phyloP scores from a whole-genome alignment of 1,139 yeast genomes.

The Hansenula lynferdii region DNA sequence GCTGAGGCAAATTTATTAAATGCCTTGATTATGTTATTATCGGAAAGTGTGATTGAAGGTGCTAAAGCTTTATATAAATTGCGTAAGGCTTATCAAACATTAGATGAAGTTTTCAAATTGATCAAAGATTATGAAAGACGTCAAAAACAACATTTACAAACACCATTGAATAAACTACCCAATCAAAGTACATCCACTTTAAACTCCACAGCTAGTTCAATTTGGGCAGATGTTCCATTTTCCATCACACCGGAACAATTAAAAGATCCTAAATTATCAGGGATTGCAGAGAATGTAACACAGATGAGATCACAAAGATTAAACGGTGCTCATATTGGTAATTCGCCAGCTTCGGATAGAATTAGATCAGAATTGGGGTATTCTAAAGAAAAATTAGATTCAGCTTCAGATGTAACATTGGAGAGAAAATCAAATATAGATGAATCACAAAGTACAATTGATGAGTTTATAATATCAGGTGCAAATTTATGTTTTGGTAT shows the following conservation, averaged over 20 bases:
- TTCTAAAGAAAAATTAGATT: conserved; percentile 5
- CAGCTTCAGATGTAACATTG: background rate
- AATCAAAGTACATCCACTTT: conserved; percentile 23
- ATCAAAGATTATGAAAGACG: conserved; percentile 26
- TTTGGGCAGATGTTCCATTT: conserved; percentile 39
- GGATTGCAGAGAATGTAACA: conserved; percentile 52
- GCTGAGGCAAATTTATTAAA: conserved; percentile 85
- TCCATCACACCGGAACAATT: conserved; percentile 34
- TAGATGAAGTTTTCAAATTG: conserved; percentile 66
- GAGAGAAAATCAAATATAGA: conserved; percentile 7
- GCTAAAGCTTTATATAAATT: conserved; percentile 86
- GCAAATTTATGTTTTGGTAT: conserved; percentile 91
- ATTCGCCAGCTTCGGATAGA: conserved; percentile 38
- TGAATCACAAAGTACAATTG: conserved; percentile 54
- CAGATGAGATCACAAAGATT: conserved; percentile 60
- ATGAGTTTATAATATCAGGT: conserved; percentile 90
- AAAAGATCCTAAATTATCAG: conserved; percentile 46
- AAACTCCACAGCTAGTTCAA: conserved; percentile 16
- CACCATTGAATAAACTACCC: background rate
- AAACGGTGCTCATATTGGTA: conserved; percentile 56
- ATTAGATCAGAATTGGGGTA: conserved; percentile 38
- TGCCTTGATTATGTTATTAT: conserved; percentile 63
- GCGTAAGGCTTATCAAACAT: conserved; percentile 80
- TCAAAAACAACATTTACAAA: conserved; percentile 7
- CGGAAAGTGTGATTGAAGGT: conserved; percentile 69